Conservation (phyloP, 2,329 filamentous ascomycete genomes). For the Coniochaeta hoffmannii region DNA sequence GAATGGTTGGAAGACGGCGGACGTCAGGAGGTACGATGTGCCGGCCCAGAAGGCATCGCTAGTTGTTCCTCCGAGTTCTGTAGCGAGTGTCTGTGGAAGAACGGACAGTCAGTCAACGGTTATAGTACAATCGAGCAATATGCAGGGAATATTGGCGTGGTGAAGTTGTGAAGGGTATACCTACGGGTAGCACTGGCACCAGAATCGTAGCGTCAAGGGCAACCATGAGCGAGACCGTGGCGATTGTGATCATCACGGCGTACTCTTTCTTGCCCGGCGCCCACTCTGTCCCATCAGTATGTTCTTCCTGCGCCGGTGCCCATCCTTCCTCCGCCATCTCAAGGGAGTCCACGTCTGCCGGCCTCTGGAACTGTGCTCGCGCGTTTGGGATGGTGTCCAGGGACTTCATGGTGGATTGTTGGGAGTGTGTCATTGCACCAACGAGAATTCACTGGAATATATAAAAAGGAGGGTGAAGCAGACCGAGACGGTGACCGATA, state of each 20-base stretch:
- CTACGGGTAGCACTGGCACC: slow-evolving; percentile 34
- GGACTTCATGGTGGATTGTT: background rate
- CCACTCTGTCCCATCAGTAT: slow-evolving; percentile 22
- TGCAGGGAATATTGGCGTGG: background rate
- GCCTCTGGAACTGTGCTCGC: background rate
- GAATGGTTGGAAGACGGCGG: slow-evolving; percentile 33
- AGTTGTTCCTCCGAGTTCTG: slow-evolving; percentile 24
- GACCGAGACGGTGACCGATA: background rate
- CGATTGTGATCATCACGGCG: slow-evolving; percentile 31
- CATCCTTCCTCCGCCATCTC: too few species aligned
- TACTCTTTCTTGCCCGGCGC: slow-evolving; percentile 29
- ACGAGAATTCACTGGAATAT: background rate
- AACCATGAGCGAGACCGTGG: slow-evolving; percentile 38
- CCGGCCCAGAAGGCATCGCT: slow-evolving; percentile 40
- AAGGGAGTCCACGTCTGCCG: background rate
- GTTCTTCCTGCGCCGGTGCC: too few species aligned
- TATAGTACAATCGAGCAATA: background rate
- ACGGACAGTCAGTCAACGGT: background rate
- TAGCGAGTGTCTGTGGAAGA: slow-evolving; percentile 21
- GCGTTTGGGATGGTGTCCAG: background rate
- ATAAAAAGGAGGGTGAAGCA: background rate
- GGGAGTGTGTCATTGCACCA: background rate
- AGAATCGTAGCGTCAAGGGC: slow-evolving; percentile 40
- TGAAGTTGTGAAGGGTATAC: background rate
- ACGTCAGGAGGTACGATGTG: slow-evolving; percentile 36